Conservation (phyloP, 1,284 basidiomycete genomes). For the Ustilago hordei region DNA sequence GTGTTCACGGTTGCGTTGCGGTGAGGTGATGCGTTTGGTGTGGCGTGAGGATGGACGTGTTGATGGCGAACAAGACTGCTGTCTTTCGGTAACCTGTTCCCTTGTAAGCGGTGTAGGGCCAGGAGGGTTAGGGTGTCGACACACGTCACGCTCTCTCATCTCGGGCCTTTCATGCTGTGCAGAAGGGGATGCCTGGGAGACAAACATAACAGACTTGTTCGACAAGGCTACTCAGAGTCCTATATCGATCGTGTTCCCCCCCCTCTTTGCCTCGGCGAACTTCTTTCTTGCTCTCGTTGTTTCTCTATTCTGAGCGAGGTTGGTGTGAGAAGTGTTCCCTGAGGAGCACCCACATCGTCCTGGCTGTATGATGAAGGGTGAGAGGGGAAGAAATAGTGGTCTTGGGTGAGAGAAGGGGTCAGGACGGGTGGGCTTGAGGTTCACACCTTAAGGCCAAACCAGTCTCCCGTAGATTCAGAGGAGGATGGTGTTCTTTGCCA, state of each 20-base stretch:
- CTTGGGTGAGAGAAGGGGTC: neutral
- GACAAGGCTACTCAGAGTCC: conserved; percentile 22
- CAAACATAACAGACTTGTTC: conserved; percentile 8
- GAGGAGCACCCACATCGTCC: neutral
- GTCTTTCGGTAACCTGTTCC: neutral
- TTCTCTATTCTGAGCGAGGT: neutral
- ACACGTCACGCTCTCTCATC: neutral
- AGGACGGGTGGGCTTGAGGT: conserved; percentile 6
- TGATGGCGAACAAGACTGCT: conserved; percentile 13
- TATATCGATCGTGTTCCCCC: conserved; percentile 1
- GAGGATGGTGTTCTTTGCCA: conserved; percentile 15
- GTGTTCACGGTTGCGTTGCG: neutral
- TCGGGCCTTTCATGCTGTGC: neutral
- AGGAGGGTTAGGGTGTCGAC: neutral
- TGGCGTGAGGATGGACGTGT: neutral
- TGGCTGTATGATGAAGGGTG: too few species aligned
- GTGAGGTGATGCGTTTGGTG: neutral
- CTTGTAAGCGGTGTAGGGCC: neutral
- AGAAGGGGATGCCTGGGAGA: neutral
- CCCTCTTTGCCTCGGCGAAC: neutral
- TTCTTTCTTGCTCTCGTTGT: neutral
- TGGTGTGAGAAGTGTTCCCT: conserved; percentile 4
- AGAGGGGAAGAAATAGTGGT: neutral
- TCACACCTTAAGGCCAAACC: conserved; percentile 12
- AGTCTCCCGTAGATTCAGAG: neutral